These are phyloP conservation scores for Pezicula neosporulosa DNA, from an alignment of 2,329 filamentous ascomycete species.

Conservation along the genomic window DNA sequence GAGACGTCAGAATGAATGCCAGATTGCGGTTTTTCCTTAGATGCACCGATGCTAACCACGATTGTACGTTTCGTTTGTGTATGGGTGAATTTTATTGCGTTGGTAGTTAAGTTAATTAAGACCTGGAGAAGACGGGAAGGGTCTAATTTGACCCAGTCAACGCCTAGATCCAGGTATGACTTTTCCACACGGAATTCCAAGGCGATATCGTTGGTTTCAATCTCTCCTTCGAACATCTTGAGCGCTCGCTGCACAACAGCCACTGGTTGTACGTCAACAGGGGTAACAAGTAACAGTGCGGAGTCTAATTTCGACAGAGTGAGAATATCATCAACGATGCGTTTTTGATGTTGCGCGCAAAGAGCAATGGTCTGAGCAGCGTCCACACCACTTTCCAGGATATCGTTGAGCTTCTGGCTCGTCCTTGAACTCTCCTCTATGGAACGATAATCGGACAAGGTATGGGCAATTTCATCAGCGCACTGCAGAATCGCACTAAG, in stretches of 20 bases:
- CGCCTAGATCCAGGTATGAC: slow-evolving; percentile 58
- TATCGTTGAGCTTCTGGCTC: slow-evolving; percentile 38
- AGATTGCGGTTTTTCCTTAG: slow-evolving; percentile 32
- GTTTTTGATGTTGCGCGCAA: slow-evolving; percentile 73
- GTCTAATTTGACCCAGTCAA: slow-evolving; percentile 73
- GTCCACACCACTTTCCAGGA: slow-evolving; percentile 59
- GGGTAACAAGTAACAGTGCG: slow-evolving; percentile 66
- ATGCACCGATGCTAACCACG: slow-evolving; percentile 33
- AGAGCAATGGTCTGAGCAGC: slow-evolving; percentile 79
- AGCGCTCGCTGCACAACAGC: slow-evolving; percentile 64
- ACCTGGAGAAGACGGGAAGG: slow-evolving; percentile 77
- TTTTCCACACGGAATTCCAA: slow-evolving; percentile 67
- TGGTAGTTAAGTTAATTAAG: slow-evolving; percentile 77
- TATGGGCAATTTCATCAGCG: slow-evolving; percentile 64
- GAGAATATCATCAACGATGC: slow-evolving; percentile 65
- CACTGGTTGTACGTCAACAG: slow-evolving; percentile 65
- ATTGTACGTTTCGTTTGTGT: slow-evolving; percentile 53
- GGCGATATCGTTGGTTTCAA: slow-evolving; percentile 68
- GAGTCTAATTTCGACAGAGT: slow-evolving; percentile 69
- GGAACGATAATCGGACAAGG: slow-evolving; percentile 27
- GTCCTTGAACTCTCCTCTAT: slow-evolving; percentile 11
- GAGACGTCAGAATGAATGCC: slow-evolving; percentile 41
- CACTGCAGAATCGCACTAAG: slow-evolving; percentile 73
- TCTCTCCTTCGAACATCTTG: slow-evolving; percentile 77
- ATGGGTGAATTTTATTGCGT: slow-evolving; percentile 80